phyloP scores from a whole-genome alignment of 805 yeast genomes.

The Saccharomycopsis fodiens region DNA sequence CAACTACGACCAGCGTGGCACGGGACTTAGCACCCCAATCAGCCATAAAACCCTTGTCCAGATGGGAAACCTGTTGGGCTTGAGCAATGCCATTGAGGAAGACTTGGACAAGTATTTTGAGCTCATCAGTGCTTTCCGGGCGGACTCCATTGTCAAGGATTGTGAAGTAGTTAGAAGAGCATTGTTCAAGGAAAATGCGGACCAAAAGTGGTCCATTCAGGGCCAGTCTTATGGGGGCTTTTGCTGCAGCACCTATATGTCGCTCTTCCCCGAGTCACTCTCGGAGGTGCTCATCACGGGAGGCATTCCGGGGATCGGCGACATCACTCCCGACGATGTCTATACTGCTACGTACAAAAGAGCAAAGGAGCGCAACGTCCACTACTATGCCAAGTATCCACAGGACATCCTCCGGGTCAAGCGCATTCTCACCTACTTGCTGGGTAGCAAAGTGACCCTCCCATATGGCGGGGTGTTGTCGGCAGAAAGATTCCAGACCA shows the following conservation, averaged over 20 bases:
- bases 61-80: constrained; percentile 11
- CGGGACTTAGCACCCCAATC: constrained; percentile 45
- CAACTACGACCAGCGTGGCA: constrained; percentile 53
- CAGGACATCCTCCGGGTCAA: constrained; percentile 35
- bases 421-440: constrained; percentile 31
- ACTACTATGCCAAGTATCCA: constrained; percentile 42
- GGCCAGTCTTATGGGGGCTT: constrained; percentile 57
- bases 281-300: constrained; percentile 44
- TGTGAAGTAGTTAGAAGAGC: constrained; percentile 37
- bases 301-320: constrained; percentile 50
- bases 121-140: constrained; percentile 40
- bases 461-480: constrained; percentile 47
- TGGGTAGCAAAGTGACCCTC: constrained; percentile 27
- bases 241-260: constrained; percentile 41
- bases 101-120: constrained; percentile 29
- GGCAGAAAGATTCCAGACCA: constrained; percentile 44
- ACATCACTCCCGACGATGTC: constrained; percentile 39
- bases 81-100: constrained; percentile 8
- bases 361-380: constrained; percentile 40
- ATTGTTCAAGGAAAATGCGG: constrained; percentile 26
- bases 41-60: constrained; percentile 26
- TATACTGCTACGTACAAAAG: constrained; percentile 40
- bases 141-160: constrained; percentile 46
- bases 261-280: constrained; percentile 35
- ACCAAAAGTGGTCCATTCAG: constrained; percentile 40